These are phyloP conservation scores for Retiboletus flavoniger DNA, from an alignment of 1,284 basidiomycete genomes.

Conservation along the genomic window DNA sequence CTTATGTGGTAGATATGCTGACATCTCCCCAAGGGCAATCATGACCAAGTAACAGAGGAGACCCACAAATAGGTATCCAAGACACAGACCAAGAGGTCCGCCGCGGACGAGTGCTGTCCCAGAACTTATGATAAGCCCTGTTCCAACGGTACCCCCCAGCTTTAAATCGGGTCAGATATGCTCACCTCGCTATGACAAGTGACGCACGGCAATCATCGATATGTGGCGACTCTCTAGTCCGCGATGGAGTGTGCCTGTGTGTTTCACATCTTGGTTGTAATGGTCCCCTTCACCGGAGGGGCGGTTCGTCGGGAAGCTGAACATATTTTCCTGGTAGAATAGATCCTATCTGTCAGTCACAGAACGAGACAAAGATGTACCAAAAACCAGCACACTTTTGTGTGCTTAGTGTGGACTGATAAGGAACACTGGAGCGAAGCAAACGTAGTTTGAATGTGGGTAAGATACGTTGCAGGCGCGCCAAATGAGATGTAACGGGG, in stretches of 20 bases:
- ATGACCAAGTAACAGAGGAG: constrained; percentile 36
- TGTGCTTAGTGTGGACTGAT: background rate
- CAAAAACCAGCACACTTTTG: background rate
- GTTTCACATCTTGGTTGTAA: background rate
- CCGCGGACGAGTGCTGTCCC: constrained; percentile 31
- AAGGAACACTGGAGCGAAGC: background rate
- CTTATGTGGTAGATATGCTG: constrained; percentile 41
- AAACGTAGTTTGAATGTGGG: background rate
- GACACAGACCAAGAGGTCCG: constrained; percentile 34
- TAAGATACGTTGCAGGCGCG: background rate
- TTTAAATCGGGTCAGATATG: constrained; percentile 23
- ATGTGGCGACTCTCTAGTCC: constrained; percentile 67
- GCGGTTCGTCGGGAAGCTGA: background rate
- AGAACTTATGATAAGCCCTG: constrained; percentile 27
- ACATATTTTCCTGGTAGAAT: constrained; percentile 3
- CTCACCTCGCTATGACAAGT: constrained; percentile 33
- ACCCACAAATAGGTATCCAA: constrained; percentile 40
- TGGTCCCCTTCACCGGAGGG: constrained; percentile 5
- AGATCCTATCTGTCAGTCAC: background rate
- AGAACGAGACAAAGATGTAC: background rate
- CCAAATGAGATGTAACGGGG: background rate
- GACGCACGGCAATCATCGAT: constrained; percentile 64
- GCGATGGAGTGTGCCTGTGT: constrained; percentile 28
- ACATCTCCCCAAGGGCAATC: constrained; percentile 43
- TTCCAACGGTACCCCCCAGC: constrained; percentile 13